Base-by-base conservation (phyloP, 2,329 filamentous ascomycete genomes). In the Aspergillus thermomutatus region DNA sequence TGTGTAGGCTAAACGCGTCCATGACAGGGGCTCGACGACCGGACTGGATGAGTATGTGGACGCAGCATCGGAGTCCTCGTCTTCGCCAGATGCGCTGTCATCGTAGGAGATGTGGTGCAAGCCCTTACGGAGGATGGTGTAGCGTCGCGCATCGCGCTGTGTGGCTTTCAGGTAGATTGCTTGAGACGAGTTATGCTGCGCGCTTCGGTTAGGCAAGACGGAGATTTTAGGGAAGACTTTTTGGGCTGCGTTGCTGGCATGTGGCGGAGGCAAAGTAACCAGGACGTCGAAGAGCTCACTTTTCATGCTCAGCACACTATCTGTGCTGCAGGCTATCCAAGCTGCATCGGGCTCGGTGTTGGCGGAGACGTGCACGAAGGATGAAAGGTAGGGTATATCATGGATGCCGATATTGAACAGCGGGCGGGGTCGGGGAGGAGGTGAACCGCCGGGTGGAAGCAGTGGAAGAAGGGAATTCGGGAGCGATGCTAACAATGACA, bases 261-360 rank as follows among this genome's bases (percentile, higher is more conserved):
- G 79, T 5, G 82, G 72, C 1, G 86, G 82, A 0, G 92, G 91
- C 68, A 97, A 83, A 53, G 90, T 91, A 58, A 97, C 87, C 41
- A 97, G 83, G 65, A 97, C 82, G 70, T 99, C 94, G 80, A 92
- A 97, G 2, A 99, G 83, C 2, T 89, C 84, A 51, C 87, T 84
- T 77, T 97, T 97, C 74, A 91, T 89, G 49, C 86, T 87, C 14
- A 99, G 82, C 57, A 99, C 94, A 68, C 90, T 93, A 75, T 99
- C 94, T 1, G 93, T 97, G 3, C 93, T 97, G 73, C 92, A 97
- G 11, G 93, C 94, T 57, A 96, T 87, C 92, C 92, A 99, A 41
- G 92, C 90, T 14, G 14, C 82, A 76, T 81, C 65, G 48, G 58
- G 51, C 56, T 73, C 68, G 49, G 67, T 55, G 61, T 69, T 58